Conservation (phyloP, 73 alveolate genomes). For the Vitrella brassicaformis region DNA sequence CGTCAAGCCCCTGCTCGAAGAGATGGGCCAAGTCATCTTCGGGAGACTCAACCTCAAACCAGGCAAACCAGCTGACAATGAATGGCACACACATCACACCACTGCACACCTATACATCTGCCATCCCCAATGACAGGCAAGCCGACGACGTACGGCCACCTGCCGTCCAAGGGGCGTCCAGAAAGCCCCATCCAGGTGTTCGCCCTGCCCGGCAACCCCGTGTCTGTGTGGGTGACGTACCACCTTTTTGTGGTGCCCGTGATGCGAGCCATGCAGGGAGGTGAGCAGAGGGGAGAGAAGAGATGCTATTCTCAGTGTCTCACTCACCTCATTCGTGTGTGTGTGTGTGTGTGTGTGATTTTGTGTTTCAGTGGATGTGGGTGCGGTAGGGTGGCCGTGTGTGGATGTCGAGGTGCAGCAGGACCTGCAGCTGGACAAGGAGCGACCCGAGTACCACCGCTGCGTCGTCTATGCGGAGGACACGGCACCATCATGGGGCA, state of each 20-base stretch:
- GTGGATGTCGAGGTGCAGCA: constrained; percentile 10
- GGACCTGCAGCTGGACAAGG: constrained; percentile 29
- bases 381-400: background rate
- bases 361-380: background rate
- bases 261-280: background rate
- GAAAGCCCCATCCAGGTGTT: constrained; percentile 23
- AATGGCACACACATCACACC: too few species aligned
- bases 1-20: constrained; percentile 50
- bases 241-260: constrained; percentile 43
- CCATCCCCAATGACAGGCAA: too few species aligned
- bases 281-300: background rate
- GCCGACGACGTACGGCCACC: too few species aligned
- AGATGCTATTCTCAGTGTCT: constrained; percentile 19
- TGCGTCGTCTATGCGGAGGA: constrained; percentile 20
- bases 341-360: too few species aligned
- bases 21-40: constrained; percentile 43
- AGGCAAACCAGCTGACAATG: constrained; percentile 60
- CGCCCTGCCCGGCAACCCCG: constrained; percentile 69
- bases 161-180: constrained; percentile 31
- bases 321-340: too few species aligned
- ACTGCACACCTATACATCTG: too few species aligned
- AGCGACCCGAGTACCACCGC: constrained; percentile 62
- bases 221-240: constrained; percentile 47
- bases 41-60: constrained; percentile 63
- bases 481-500: constrained; percentile 1